phyloP scores from a whole-genome alignment of 306 rosid genomes.

The Senna siamea region DNA sequence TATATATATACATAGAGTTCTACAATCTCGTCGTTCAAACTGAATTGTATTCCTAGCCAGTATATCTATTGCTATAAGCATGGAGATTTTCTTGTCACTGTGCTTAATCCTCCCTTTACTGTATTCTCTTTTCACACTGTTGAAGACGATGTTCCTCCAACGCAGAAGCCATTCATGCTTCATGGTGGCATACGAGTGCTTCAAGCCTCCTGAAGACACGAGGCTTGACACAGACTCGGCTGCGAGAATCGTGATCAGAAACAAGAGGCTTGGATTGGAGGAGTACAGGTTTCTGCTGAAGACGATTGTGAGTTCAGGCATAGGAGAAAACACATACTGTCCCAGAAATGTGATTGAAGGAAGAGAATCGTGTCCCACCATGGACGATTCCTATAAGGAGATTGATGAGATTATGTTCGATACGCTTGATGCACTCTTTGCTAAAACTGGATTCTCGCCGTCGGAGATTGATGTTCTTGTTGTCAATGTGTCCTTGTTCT shows the following conservation, averaged over 20 bases:
- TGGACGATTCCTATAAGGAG: slow-evolving; percentile 54
- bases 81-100: slow-evolving; percentile 45
- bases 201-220: slow-evolving; percentile 59
- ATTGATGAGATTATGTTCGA: slow-evolving; percentile 72
- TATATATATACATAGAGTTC: too few species aligned
- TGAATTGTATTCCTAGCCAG: too few species aligned
- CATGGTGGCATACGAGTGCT: slow-evolving; percentile 81
- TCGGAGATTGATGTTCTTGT: slow-evolving; percentile 67
- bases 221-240: slow-evolving; percentile 52
- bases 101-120: slow-evolving; percentile 42
- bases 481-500: slow-evolving; percentile 81
- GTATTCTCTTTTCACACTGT: slow-evolving; percentile 41
- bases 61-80: too few species aligned
- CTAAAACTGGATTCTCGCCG: slow-evolving; percentile 54
- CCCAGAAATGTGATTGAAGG: slow-evolving; percentile 67
- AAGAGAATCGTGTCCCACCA: slow-evolving; percentile 48
- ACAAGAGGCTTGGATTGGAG: slow-evolving; percentile 69
- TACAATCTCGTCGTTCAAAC: too few species aligned
- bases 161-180: slow-evolving; percentile 62
- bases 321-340: slow-evolving; percentile 77
- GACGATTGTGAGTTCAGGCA: slow-evolving; percentile 73
- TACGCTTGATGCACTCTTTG: slow-evolving; percentile 72
- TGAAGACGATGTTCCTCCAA: slow-evolving; percentile 40
- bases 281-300: slow-evolving; percentile 65
- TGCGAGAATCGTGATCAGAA: slow-evolving; percentile 53